Evolutionary conservation across 148 eudicot species (phyloP).

Genomic region (Rhododendron vialii): DNA sequence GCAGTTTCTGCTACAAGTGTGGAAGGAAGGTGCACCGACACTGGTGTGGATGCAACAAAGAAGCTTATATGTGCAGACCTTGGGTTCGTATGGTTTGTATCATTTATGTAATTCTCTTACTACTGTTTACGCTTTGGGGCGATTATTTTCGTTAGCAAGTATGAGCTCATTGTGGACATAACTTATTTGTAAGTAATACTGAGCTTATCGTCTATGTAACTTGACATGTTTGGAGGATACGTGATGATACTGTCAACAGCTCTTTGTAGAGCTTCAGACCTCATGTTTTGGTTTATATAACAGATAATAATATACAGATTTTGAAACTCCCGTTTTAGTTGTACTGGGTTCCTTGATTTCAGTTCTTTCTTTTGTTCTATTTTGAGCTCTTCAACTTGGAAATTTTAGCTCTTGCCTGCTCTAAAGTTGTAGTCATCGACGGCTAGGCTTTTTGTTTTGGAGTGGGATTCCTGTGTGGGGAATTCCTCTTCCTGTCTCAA

Average conservation of each 20-base stretch:
- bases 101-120: neutral
- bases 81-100: slow-evolving; percentile 12
- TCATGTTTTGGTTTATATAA: neutral
- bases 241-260: neutral
- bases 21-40: slow-evolving; percentile 27
- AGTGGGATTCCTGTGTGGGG: neutral
- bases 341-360: neutral
- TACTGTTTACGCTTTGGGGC: neutral
- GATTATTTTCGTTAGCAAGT: neutral
- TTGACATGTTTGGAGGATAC: neutral
- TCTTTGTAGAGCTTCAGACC: neutral
- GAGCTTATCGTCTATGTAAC: neutral
- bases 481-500: no score
- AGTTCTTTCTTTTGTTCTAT: neutral
- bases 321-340: neutral
- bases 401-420: neutral
- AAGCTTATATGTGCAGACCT: slow-evolving; percentile 15
- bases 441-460: neutral
- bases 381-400: neutral
- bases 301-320: neutral
- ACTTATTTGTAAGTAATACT: neutral
- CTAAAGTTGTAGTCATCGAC: neutral
- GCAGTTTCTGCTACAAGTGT: slow-evolving; percentile 44
- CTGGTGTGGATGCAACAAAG: slow-evolving; percentile 31
- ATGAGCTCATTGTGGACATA: neutral